Evolutionary conservation across 2,329 filamentous ascomycete genomes (phyloP).

Genomic region (Botrytis aclada): DNA sequence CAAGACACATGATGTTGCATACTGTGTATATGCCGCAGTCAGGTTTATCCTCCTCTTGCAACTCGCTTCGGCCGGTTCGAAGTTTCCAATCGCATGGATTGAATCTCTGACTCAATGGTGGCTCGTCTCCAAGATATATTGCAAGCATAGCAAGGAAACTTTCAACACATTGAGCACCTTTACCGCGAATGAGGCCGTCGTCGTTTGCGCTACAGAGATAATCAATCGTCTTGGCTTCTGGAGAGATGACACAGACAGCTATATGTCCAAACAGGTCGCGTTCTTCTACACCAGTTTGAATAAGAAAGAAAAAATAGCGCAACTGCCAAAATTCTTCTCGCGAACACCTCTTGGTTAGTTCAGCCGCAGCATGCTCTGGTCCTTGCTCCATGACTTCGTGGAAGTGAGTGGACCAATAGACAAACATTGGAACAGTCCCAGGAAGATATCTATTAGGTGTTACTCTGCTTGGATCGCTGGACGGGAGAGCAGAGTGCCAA

Average conservation of each 20-base stretch:
- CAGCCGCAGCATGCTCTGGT: neutral
- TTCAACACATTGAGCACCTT: neutral
- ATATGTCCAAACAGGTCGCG: neutral
- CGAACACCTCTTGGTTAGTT: neutral
- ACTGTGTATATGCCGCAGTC: conserved; percentile 7
- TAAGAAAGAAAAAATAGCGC: neutral
- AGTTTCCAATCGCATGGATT: conserved; percentile 12
- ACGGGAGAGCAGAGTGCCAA: conserved; percentile 7
- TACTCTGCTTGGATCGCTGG: neutral
- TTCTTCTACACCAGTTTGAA: neutral
- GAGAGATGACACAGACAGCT: conserved; percentile 7
- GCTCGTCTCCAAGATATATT: neutral
- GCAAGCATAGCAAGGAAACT: neutral
- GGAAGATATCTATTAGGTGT: conserved; percentile 3
- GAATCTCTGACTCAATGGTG: conserved; percentile 7
- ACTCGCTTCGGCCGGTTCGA: neutral
- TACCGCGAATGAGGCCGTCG: neutral
- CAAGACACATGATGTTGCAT: conserved; percentile 13
- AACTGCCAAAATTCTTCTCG: conserved; percentile 11
- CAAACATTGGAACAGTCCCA: neutral
- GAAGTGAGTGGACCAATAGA: neutral
- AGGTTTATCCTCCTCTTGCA: neutral
- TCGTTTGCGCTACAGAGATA: conserved; percentile 7
- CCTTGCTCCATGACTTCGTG: neutral
- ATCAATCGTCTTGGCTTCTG: conserved; percentile 17